Conservation (phyloP, 202 grass and related monocot genomes). For the Zoysia matrella region DNA sequence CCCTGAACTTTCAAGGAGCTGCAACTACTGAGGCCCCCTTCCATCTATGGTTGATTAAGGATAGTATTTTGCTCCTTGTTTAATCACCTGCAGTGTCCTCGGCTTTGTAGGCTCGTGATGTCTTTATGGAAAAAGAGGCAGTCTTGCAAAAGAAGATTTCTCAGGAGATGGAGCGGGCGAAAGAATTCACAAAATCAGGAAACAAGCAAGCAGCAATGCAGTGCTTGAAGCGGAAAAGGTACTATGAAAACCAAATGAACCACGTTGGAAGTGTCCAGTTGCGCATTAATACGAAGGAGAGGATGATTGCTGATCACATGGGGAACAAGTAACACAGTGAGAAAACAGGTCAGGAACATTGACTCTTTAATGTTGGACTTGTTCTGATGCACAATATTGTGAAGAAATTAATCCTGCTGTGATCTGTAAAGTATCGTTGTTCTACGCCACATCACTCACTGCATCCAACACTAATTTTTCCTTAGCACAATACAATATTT, state of each 20-base stretch:
- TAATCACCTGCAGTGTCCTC: slow-evolving; percentile 17
- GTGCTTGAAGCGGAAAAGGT: slow-evolving; percentile 89
- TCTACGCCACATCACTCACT: neutral
- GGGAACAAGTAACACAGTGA: slow-evolving; percentile 49
- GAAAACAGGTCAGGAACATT: slow-evolving; percentile 9
- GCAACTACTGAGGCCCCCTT: neutral
- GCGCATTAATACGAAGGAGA: slow-evolving; percentile 74
- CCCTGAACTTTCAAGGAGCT: neutral
- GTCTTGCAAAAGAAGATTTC: slow-evolving; percentile 92
- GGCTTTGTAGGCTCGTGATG: slow-evolving; percentile 68
- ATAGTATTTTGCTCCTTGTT: neutral
- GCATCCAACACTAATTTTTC: slow-evolving; percentile 1
- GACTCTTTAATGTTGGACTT: slow-evolving; percentile 1
- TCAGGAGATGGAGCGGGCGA: slow-evolving; percentile 80
- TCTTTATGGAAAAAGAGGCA: slow-evolving; percentile 71
- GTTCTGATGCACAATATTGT: slow-evolving; percentile 23
- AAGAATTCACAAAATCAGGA: slow-evolving; percentile 74
- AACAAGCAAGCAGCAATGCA: slow-evolving; percentile 87
- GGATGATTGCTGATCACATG: slow-evolving; percentile 47
- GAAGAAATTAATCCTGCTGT: neutral
- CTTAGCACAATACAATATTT: neutral
- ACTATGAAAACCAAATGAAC: slow-evolving; percentile 88
- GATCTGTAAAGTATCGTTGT: slow-evolving; percentile 10
- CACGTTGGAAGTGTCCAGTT: slow-evolving; percentile 74
- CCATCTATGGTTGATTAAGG: neutral